Base-by-base conservation (phyloP, 2,329 filamentous ascomycete species). In the Diaporthe helianthi region DNA sequence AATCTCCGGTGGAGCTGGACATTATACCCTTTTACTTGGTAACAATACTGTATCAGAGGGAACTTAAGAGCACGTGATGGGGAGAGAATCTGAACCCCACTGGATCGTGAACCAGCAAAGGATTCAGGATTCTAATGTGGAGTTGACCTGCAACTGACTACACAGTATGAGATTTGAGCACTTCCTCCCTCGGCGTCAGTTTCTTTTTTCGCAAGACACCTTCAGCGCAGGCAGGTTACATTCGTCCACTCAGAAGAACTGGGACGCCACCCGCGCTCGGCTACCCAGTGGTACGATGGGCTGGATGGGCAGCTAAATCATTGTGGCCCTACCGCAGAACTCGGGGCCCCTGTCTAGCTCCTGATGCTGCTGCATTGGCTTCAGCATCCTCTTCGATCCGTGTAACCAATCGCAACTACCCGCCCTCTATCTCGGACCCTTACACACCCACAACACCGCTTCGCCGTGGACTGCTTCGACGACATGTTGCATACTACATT, bases 351-450 rank as follows among this genome's bases (percentile, higher is more conserved):
- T 63, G 58, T 36, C 58, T 63, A 63, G 58, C 58, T 49, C 58
- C 58, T 47, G 29, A 36, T 49, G 58, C 44, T 49, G 58, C 58
- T n/a, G n/a, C n/a, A n/a, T 49, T 63, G 19, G 58, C 58, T 63
- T 44, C 29, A 63, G 58, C 58, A 63, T 63, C 58, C 58, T 49
- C 44, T 63, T 49, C n/a, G 44, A 49, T 63, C 58, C 44, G 58
- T 63, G 58, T 17, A 36, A 49, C 58, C 58, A 63, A 63, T 63
- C 58, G 58, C 58, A 63, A 63, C 58, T 63, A 49, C 4, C 33
- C 58, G 1, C 17, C n/a, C 41, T 36, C 36, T 44, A 49, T n/a
- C 58, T 63, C 44, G 58, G 58, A 36, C 58, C 58, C 58, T 63
- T 44, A 19, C 58, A 29, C 41, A 33, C 44, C 44, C 58, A 49